These are phyloP conservation scores for Corchorus olitorius DNA, from an alignment of 345 rosid species.

Conservation along the genomic window DNA sequence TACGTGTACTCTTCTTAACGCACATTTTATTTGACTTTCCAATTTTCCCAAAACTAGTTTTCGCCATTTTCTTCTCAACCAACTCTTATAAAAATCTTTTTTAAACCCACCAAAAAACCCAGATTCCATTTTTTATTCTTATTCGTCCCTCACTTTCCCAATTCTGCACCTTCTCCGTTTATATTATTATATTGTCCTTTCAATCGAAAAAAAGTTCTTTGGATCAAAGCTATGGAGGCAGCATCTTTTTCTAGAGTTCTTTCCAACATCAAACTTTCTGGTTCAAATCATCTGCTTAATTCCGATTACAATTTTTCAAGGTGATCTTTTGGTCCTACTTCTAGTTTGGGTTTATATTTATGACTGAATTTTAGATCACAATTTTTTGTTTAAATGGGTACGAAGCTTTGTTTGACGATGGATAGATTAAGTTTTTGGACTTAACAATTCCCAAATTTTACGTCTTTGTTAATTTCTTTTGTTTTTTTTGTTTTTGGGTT, in stretches of 20 bases:
- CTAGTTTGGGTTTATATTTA: not conserved
- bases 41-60: not conserved
- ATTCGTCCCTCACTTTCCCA: not conserved
- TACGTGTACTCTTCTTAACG: not conserved
- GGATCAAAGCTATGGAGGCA: not conserved
- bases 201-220: not conserved
- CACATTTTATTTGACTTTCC: not conserved
- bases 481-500: not conserved
- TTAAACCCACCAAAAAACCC: not conserved
- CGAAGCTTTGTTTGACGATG: not conserved
- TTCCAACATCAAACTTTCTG: not conserved
- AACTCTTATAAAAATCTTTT: not conserved
- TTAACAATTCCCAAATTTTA: not conserved
- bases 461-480: not conserved
- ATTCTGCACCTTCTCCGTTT: not conserved
- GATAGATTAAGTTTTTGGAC: not conserved
- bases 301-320: not conserved
- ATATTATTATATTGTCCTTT: not conserved
- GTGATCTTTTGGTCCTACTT: not conserved
- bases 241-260: not conserved
- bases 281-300: not conserved
- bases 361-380: not conserved
- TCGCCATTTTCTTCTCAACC: slow-evolving; percentile 8
- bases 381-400: not conserved
- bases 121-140: not conserved